These are phyloP conservation scores for Boletellus sp. DNA, from an alignment of 768 basidiomycete genomes.

Conservation along the genomic window DNA sequence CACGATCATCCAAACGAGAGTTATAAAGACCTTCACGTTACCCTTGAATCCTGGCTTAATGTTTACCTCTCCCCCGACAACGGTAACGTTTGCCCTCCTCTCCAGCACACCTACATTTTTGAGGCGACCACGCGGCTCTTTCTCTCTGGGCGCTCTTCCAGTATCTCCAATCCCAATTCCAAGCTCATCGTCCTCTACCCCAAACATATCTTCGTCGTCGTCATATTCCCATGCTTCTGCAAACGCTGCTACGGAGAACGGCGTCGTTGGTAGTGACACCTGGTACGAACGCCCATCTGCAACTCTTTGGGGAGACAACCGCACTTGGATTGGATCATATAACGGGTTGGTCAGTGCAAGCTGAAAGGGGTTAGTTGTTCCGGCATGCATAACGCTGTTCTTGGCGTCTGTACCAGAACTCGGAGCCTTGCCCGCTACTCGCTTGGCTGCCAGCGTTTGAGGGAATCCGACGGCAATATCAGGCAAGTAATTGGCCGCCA, in stretches of 20 bases:
- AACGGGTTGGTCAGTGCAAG: constrained; percentile 91
- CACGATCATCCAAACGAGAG: neutral
- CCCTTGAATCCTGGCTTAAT: constrained; percentile 78
- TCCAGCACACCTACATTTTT: constrained; percentile 81
- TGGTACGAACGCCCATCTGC: constrained; percentile 53
- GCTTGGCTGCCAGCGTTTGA: constrained; percentile 42
- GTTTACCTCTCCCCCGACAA: constrained; percentile 85
- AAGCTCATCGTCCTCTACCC: constrained; percentile 40
- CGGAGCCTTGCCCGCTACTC: constrained; percentile 35
- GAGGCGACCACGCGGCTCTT: constrained; percentile 43
- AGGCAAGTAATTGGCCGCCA: constrained; percentile 92
- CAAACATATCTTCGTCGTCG: constrained; percentile 85
- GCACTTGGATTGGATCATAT: constrained; percentile 92
- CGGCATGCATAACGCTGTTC: constrained; percentile 55
- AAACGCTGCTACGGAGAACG: constrained; percentile 84
- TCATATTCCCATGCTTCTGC: constrained; percentile 99
- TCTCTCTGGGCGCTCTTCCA: constrained; percentile 41
- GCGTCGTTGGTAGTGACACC: constrained; percentile 69
- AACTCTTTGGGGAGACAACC: constrained; percentile 71
- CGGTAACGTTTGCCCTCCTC: constrained; percentile 83
- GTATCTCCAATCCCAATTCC: constrained; percentile 29
- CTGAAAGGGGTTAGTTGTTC: constrained; percentile 81
- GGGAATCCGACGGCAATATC: constrained; percentile 73
- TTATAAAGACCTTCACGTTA: constrained; percentile 63
- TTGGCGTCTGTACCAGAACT: constrained; percentile 37